Percentiles rank a stretch among this genome's conserved stretches.
phyloP scores from a whole-genome alignment of 2,329 filamentous ascomycete genomes.

The Ophiostoma ips region DNA sequence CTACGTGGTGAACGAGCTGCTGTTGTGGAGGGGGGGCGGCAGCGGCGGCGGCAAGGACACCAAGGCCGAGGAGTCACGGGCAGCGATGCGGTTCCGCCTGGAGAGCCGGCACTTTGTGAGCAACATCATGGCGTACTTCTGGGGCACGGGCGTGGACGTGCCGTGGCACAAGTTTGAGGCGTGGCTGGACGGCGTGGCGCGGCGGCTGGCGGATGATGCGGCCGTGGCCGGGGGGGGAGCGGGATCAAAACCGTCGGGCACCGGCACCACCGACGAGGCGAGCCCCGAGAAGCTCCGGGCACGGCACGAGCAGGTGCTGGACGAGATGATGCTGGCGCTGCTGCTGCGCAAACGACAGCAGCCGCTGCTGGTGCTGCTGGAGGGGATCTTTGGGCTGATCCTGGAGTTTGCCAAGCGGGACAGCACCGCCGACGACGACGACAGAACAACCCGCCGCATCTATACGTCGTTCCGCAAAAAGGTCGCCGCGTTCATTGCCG shows the following conservation, averaged over 20 bases:
- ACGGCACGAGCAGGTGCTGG: slow-evolving; percentile 58
- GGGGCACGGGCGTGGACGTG: slow-evolving; percentile 59
- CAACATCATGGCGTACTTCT: slow-evolving; percentile 60
- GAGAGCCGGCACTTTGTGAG: slow-evolving; percentile 72
- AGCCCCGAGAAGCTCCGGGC: slow-evolving; percentile 55
- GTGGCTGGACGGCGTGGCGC: slow-evolving; percentile 51
- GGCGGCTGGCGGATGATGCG: slow-evolving; percentile 31
- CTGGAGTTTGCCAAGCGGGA: slow-evolving; percentile 49
- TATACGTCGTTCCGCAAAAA: slow-evolving; percentile 58
- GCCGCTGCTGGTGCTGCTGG: slow-evolving; percentile 56
- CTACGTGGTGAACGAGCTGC: slow-evolving; percentile 53
- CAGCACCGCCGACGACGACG: slow-evolving; percentile 16
- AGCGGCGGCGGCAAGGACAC: neutral
- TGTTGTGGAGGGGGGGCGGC: slow-evolving; percentile 31
- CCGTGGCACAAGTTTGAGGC: slow-evolving; percentile 60
- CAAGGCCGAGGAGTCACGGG: slow-evolving; percentile 18
- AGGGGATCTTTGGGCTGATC: slow-evolving; percentile 63
- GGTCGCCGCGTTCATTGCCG: slow-evolving; percentile 58
- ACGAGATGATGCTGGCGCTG: slow-evolving; percentile 60
- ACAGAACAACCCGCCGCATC: slow-evolving; percentile 25
- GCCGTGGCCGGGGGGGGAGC: no score
- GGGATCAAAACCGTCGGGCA: slow-evolving; percentile 18
- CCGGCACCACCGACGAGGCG: slow-evolving; percentile 18
- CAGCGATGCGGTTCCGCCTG: slow-evolving; percentile 45
- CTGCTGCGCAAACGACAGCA: slow-evolving; percentile 63